These are phyloP conservation scores for Leccinum pellstonianum DNA, from an alignment of 768 basidiomycete genomes.

Conservation along the genomic window DNA sequence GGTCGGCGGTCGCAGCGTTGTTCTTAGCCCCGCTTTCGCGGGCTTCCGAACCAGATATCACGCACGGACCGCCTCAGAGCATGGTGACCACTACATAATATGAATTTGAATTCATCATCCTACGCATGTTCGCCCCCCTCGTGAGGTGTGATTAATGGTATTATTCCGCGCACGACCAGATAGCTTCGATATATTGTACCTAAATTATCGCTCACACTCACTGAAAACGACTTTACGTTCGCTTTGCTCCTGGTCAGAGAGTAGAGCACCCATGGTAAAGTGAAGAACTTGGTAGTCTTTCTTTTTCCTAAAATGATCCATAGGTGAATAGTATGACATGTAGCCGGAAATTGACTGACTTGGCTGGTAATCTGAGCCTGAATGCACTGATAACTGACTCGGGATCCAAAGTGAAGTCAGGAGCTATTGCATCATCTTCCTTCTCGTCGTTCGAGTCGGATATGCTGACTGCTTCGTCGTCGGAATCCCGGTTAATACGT, in stretches of 20 bases:
- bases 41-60: constrained; percentile 4
- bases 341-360: constrained; percentile 36
- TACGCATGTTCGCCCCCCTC: not conserved
- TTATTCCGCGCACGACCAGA: not conserved
- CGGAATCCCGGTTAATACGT: constrained; percentile 20
- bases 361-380: constrained; percentile 40
- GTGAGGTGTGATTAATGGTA: not conserved
- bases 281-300: constrained; percentile 80
- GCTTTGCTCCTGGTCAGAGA: constrained; percentile 52
- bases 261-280: constrained; percentile 68
- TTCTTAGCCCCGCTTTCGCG: constrained; percentile 56
- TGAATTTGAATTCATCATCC: constrained; percentile 1
- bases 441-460: constrained; percentile 17
- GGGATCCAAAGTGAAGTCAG: constrained; percentile 26
- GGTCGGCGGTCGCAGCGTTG: constrained; percentile 70
- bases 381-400: constrained; percentile 45
- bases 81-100: constrained; percentile 43
- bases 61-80: constrained; percentile 35
- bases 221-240: constrained; percentile 55
- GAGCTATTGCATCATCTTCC: not conserved
- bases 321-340: not conserved
- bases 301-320: constrained; percentile 24
- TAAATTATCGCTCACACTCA: constrained; percentile 31
- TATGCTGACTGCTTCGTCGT: constrained; percentile 30
- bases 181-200: not conserved